phyloP scores from a whole-genome alignment of 2,329 filamentous ascomycete species.

The Catunica adiposa region DNA sequence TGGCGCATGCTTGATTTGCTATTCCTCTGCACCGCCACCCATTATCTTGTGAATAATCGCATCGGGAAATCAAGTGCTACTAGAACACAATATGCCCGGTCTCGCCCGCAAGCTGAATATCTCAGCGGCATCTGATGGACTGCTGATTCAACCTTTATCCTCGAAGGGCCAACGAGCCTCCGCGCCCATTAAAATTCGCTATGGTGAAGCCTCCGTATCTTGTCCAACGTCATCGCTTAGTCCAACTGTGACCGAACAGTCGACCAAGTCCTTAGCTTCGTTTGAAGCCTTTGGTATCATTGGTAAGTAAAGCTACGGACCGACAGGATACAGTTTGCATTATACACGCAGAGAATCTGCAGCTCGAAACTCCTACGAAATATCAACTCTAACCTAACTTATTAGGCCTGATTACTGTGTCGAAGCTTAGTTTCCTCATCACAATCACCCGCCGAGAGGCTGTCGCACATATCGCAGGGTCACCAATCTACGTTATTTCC shows the following conservation, averaged over 20 bases:
- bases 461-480: constrained; percentile 71
- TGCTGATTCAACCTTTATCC: constrained; percentile 60
- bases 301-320: constrained; percentile 24
- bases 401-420: constrained; percentile 67
- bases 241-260: constrained; percentile 21
- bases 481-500: constrained; percentile 70
- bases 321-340: neutral
- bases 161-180: constrained; percentile 39
- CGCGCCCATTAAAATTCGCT: constrained; percentile 52
- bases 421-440: constrained; percentile 67
- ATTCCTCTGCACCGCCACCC: no score
- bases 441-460: constrained; percentile 75
- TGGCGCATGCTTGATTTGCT: no score
- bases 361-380: neutral
- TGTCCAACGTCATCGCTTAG: constrained; percentile 4
- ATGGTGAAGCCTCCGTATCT: constrained; percentile 31
- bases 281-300: constrained; percentile 46
- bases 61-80: no score
- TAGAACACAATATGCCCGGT: constrained; percentile 42
- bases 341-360: neutral
- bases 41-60: no score
- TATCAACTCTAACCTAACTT: neutral
- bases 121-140: constrained; percentile 64
- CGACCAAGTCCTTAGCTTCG: constrained; percentile 28
- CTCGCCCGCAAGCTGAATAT: constrained; percentile 67